Evolutionary conservation across 345 rosid genomes (phyloP), one percentile per base, ranked within the genome.

Genomic region (Jatropha curcas): DNA sequence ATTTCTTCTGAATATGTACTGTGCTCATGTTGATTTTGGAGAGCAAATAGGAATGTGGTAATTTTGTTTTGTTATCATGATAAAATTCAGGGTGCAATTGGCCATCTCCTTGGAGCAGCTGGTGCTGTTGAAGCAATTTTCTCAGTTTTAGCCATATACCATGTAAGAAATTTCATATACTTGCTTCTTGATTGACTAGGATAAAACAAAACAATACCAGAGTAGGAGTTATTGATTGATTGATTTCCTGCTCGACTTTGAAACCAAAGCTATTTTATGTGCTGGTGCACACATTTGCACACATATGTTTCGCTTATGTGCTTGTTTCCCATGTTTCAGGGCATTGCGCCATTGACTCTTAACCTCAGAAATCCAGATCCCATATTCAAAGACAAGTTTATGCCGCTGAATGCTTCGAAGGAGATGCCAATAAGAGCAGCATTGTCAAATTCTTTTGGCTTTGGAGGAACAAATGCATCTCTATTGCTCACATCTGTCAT

Each of bases 51-150:
- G 35, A 56, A 11, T 5, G 17, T 16, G 33, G 39, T 41, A 22
- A 35, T 16, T 57, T 17, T 39, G 16, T 45, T 12, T 75, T 70
- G 60, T 64, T 20, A 60, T 45, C 16, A 46, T 51, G 45, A 35
- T 68, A 60, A 56, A 71, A 35, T 77, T 64, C 85, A 92, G 97
- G 98, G 96, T 22, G 98, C 97, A 12, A 46, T 92, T 24, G 98
- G 99, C 71, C 99, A 95, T 88, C 96, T 95, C 46, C 99, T 95
- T 74, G 99, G 99, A 81, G 99, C 98, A 67, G 97, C 97, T 56
- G 93, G 97, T 76, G 96, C 99, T 2, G 94, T 91, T 68, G 98
- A 91, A 84, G 94, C 96, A 76, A 90, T 92, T 76, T 92, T 91
- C 68, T 37, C 93, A 22, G 76, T 90, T 79, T 88, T 94, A 74